Base-by-base conservation (phyloP, 805 yeast species). In the Barnettozyma sp. region DNA sequence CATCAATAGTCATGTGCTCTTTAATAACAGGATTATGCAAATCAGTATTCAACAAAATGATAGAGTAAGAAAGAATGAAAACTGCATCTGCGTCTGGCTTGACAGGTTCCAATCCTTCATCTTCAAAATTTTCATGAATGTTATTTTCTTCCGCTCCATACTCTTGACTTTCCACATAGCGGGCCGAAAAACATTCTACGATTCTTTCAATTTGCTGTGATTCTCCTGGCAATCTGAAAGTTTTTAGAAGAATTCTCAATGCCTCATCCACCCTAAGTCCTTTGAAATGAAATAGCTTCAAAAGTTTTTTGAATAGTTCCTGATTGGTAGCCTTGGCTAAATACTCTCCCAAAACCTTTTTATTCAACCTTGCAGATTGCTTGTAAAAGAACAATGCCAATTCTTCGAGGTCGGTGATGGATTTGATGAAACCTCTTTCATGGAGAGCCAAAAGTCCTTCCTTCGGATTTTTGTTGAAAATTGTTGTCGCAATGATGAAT, bases 131-230 rank as follows among this genome's bases (percentile, higher is more conserved):
- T 6, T 32, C 24, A 13, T 16, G 30, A 10, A 22, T 22, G 12
- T 20, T 14, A 10, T 38, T 16, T 5, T 33, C 28, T 20, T 51
- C 52, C 4, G 41, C 48, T 19, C 47, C 50, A 8, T 63, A 43
- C 3, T 39, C 43, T 50, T 80, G 85, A 39, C 82, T 77, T 14
- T 65, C 66, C 11, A 84, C 82, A 59, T 85, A 92, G 40, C 83
- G 74, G 27, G 76, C 78, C 3, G 94, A 87, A 59, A 92, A 92
- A 6, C 76, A 66, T 50, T 90, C 97, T 20, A 92, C 81, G 12
- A 90, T 75, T 50, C 96, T 71, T 57, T 92, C 98, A 55, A 92
- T 92, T 57, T 86, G 96, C 53, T 87, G 97, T 0, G 97, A 82
- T 60, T 92, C 99, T 41, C 99, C 99, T 1, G 97, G 97, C 33